phyloP scores from a whole-genome alignment of 2,329 filamentous ascomycete species.

The Emergomyces pasteurianus region DNA sequence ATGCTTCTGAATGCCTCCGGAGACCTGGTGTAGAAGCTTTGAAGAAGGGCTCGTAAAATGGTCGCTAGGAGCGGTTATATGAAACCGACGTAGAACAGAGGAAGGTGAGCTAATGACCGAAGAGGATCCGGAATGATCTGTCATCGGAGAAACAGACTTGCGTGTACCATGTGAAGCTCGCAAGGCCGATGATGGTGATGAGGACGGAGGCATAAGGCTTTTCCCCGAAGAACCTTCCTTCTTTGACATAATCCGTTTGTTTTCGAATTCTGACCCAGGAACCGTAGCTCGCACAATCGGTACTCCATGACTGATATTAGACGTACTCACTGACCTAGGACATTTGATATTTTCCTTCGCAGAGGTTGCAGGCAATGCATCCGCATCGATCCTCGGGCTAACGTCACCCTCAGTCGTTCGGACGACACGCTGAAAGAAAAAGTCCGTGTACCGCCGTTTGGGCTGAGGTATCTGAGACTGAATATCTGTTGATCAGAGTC shows the following conservation, averaged over 20 bases:
- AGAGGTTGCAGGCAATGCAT: constrained; percentile 1
- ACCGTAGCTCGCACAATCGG: constrained; percentile 31
- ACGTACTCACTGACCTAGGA: constrained; percentile 5
- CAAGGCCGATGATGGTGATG: background rate
- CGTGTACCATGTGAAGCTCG: background rate
- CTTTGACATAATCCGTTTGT: constrained; percentile 7
- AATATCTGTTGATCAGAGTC: constrained; percentile 25
- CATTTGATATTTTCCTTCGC: background rate
- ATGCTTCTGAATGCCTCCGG: constrained; percentile 26
- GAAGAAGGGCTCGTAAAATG: constrained; percentile 1
- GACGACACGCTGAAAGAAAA: constrained; percentile 34
- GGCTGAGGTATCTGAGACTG: constrained; percentile 32
- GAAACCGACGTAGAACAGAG: constrained; percentile 25
- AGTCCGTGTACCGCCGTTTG: constrained; percentile 39
- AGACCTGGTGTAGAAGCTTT: constrained; percentile 15
- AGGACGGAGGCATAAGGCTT: background rate
- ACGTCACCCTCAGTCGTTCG: constrained; percentile 12
- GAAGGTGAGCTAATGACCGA: background rate
- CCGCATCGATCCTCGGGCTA: constrained; percentile 10
- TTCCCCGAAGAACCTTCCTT: background rate
- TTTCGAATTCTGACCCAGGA: constrained; percentile 30
- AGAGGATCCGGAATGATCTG: background rate
- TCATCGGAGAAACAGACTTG: background rate
- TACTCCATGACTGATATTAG: constrained; percentile 15
- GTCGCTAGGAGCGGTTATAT: constrained; percentile 24